These are phyloP conservation scores for Pichia sp. DNA, from an alignment of 1,139 yeast species.

Conservation along the genomic window DNA sequence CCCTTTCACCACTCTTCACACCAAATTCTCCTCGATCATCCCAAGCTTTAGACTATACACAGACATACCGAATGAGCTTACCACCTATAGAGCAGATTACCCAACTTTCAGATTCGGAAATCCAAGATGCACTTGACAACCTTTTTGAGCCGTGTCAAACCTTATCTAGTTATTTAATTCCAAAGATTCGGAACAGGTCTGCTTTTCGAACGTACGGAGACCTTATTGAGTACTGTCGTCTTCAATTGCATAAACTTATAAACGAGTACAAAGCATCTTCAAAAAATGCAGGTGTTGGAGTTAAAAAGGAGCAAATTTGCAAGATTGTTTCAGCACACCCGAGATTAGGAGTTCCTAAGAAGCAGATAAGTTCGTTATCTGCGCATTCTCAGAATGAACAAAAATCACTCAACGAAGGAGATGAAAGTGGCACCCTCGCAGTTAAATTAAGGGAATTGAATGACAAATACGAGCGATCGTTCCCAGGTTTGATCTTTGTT, in stretches of 20 bases:
- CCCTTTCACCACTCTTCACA: too few species aligned
- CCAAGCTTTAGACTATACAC: too few species aligned
- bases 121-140: slow-evolving; percentile 38
- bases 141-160: slow-evolving; percentile 65
- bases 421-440: slow-evolving; percentile 38
- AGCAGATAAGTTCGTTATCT: slow-evolving; percentile 33
- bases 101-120: too few species aligned
- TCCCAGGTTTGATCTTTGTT: slow-evolving; percentile 85
- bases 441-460: slow-evolving; percentile 46
- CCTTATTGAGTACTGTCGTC: slow-evolving; percentile 40
- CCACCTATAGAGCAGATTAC: too few species aligned
- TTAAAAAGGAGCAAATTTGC: slow-evolving; percentile 12
- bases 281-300: background rate
- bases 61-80: too few species aligned
- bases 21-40: too few species aligned
- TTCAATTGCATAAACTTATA: slow-evolving; percentile 26
- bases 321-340: slow-evolving; percentile 82
- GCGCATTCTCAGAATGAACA: slow-evolving; percentile 69
- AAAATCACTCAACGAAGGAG: slow-evolving; percentile 36
- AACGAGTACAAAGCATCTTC: slow-evolving; percentile 18
- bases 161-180: slow-evolving; percentile 37
- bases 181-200: slow-evolving; percentile 24
- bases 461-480: slow-evolving; percentile 52
- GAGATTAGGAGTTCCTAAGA: slow-evolving; percentile 62
- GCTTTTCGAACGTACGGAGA: slow-evolving; percentile 32